These are phyloP conservation scores for Clonostachys rosea DNA, from an alignment of 2,329 filamentous ascomycete species.

Conservation along the genomic window DNA sequence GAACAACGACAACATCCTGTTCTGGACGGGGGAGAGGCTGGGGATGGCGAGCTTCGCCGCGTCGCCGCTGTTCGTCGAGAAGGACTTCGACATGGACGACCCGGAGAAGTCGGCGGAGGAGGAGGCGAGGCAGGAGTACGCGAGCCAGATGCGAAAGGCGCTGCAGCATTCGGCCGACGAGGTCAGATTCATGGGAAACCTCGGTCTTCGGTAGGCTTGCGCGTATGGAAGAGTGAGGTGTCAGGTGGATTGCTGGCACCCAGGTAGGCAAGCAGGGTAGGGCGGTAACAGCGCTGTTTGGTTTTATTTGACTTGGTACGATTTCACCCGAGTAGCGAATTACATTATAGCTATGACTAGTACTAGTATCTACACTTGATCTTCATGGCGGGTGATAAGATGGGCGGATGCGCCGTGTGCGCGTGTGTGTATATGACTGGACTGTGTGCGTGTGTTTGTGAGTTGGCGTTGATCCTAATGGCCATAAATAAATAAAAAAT, in stretches of 20 bases:
- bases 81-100: slow-evolving; percentile 45
- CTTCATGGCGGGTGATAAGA: background rate
- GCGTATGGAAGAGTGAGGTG: too few species aligned
- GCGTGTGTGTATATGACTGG: too few species aligned
- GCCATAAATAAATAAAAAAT: too few species aligned
- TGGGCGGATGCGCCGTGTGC: too few species aligned
- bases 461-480: too few species aligned
- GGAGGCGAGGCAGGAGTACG: slow-evolving; percentile 55
- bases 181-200: slow-evolving; percentile 62
- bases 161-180: slow-evolving; percentile 77
- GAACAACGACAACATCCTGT: slow-evolving; percentile 65
- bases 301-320: too few species aligned
- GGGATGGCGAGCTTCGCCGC: slow-evolving; percentile 65
- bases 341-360: background rate
- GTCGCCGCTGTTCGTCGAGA: slow-evolving; percentile 38
- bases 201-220: background rate
- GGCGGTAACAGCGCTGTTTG: too few species aligned
- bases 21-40: slow-evolving; percentile 86
- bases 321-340: too few species aligned
- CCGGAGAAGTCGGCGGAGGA: slow-evolving; percentile 42
- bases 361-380: background rate
- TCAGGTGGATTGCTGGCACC: too few species aligned
- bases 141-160: slow-evolving; percentile 68
- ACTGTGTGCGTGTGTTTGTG: too few species aligned
- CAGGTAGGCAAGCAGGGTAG: background rate